Evolutionary conservation across 257 asterid genomes (phyloP).

Genomic region (Solanum arcanum): DNA sequence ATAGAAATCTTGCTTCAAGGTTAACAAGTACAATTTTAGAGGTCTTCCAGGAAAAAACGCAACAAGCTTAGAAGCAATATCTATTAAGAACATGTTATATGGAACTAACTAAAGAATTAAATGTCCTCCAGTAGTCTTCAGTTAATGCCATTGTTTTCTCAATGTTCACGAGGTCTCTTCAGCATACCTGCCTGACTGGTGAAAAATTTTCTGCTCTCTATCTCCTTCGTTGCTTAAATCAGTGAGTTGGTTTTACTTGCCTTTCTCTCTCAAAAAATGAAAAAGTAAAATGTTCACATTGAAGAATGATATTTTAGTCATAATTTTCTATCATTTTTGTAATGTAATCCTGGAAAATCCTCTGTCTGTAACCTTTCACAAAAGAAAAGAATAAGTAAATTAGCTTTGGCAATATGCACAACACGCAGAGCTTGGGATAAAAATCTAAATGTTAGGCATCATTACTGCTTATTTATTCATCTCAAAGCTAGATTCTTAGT

Average conservation of each 20-base stretch:
- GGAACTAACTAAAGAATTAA: neutral
- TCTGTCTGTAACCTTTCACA: neutral
- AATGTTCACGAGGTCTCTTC: neutral
- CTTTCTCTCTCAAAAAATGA: neutral
- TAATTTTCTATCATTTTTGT: neutral
- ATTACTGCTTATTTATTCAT: neutral
- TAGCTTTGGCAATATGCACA: neutral
- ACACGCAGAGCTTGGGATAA: neutral
- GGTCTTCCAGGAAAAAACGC: neutral
- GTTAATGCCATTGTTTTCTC: neutral
- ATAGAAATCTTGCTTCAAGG: neutral
- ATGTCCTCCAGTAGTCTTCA: neutral
- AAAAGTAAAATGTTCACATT: neutral
- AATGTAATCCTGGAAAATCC: neutral
- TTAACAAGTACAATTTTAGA: neutral
- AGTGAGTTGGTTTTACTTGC: neutral
- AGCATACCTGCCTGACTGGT: neutral
- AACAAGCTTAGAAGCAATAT: neutral
- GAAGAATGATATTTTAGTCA: neutral
- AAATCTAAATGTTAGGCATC: neutral
- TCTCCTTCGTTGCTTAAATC: neutral
- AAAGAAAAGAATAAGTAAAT: neutral
- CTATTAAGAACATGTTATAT: neutral
- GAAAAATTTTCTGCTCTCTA: neutral
- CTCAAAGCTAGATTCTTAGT: neutral